These are phyloP conservation scores for Artomyces pyxidatus DNA, from an alignment of 768 basidiomycete genomes.

Conservation along the genomic window DNA sequence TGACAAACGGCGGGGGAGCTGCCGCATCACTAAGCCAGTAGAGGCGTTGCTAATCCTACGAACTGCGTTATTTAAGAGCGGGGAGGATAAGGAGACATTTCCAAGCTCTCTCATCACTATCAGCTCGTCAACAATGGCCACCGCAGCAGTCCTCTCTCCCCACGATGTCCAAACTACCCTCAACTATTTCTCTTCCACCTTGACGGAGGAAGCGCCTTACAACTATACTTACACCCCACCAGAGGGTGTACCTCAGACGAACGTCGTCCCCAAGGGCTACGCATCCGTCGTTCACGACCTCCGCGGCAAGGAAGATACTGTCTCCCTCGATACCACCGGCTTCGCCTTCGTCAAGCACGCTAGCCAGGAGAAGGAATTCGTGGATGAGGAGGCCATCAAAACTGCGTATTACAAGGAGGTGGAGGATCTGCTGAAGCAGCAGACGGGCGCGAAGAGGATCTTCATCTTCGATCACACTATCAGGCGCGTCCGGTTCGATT, in stretches of 20 bases:
- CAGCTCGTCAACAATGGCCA: constrained; percentile 1
- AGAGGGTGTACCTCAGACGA: constrained; percentile 21
- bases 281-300: constrained; percentile 23
- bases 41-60: background rate
- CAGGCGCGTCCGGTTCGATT: constrained; percentile 19
- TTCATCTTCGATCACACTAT: constrained; percentile 40
- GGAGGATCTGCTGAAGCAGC: constrained; percentile 32
- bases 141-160: constrained; percentile 20
- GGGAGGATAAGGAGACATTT: too few species aligned
- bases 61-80: too few species aligned
- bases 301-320: constrained; percentile 23
- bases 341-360: constrained; percentile 31
- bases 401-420: constrained; percentile 34
- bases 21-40: background rate
- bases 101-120: background rate
- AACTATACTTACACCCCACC: constrained; percentile 25
- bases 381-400: constrained; percentile 31
- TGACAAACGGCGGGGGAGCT: background rate
- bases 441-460: constrained; percentile 30
- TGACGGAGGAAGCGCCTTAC: constrained; percentile 25
- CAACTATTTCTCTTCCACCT: constrained; percentile 26
- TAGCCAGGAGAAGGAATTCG: constrained; percentile 31
- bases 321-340: constrained; percentile 33
- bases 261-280: constrained; percentile 23
- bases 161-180: constrained; percentile 30